Base-by-base conservation (phyloP, 306 rosid species). In the Calophaca sinica region DNA sequence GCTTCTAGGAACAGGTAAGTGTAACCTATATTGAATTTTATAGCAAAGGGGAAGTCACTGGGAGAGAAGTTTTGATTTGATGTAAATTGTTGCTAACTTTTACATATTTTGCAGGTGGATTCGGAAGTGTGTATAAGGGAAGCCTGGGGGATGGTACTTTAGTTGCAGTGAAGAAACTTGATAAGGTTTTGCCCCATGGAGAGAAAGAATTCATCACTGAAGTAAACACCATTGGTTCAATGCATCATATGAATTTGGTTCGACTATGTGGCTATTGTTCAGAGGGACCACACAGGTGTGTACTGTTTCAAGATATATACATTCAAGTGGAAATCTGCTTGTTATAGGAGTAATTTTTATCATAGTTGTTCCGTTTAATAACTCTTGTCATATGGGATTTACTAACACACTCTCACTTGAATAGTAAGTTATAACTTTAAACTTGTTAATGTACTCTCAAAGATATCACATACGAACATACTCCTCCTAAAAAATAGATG, bases 221-320 rank as follows among this genome's bases (percentile, higher is more conserved):
- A 86, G 98, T 94, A 70, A 94, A 87, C 87, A 94, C 97, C 9
- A 91, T 94, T 78, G 94, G 98, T 72, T 91, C 97, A 33, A 94
- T 94, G 98, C 98, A 94, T 78, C 98, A 94, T 79, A 87, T 94
- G 98, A 89, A 91, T 86, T 88, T 94, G 85, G 98, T 94, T 86
- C 93, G 90, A 12, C 84, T 94, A 50, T 89, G 87, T 5, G 98
- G 97, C 61, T 94, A 88, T 81, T 94, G 97, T 80, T 91, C 96
- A 0, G 96, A 94, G 82, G 93, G 94, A 13, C 80, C 88, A 69
- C 93, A 94, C 1, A 45, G 98, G 97, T 88, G 57, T 62, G 86
- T 45, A 53, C 46, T 75, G 36, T 33, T 80, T 74, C 76, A 45
- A 49, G 61, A 13, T 74, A 70, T 57, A 45, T 57, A 42, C 35